Percentiles rank a stretch among this genome's conserved stretches.
phyloP scores from a whole-genome alignment of 2,329 filamentous ascomycete genomes.

The Parafenestella ontariensis region DNA sequence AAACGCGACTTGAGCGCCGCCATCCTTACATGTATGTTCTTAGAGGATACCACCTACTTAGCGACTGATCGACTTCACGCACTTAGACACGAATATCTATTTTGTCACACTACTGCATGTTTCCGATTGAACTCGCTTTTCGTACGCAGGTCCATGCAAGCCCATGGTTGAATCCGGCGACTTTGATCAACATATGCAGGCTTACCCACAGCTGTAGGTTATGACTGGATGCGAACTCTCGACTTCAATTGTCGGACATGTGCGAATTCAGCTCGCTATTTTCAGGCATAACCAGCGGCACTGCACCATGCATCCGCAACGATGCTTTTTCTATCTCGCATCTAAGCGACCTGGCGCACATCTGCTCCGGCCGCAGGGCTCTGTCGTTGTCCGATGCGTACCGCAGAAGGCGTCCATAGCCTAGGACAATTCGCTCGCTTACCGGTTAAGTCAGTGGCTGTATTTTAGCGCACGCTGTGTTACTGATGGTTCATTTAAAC shows the following conservation, averaged over 20 bases:
- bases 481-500: background rate
- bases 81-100: slow-evolving; percentile 33
- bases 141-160: background rate
- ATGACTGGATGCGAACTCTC: too few relatives aligned
- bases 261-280: background rate
- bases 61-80: slow-evolving; percentile 21
- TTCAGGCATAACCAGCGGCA: background rate
- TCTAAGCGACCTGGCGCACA: background rate
- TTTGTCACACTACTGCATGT: slow-evolving; percentile 8
- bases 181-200: background rate
- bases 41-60: slow-evolving; percentile 28
- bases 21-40: slow-evolving; percentile 14
- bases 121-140: slow-evolving; percentile 1
- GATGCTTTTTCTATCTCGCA: background rate
- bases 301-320: background rate
- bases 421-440: background rate
- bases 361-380: background rate
- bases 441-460: background rate
- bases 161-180: background rate
- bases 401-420: background rate
- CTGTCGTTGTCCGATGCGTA: background rate
- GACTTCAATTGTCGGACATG: background rate
- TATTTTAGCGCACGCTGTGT: background rate
- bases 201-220: background rate
- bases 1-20: slow-evolving; percentile 23